Evolutionary conservation across 2,329 filamentous ascomycete genomes (phyloP).

Genomic region (Diaporthe aspalathi): DNA sequence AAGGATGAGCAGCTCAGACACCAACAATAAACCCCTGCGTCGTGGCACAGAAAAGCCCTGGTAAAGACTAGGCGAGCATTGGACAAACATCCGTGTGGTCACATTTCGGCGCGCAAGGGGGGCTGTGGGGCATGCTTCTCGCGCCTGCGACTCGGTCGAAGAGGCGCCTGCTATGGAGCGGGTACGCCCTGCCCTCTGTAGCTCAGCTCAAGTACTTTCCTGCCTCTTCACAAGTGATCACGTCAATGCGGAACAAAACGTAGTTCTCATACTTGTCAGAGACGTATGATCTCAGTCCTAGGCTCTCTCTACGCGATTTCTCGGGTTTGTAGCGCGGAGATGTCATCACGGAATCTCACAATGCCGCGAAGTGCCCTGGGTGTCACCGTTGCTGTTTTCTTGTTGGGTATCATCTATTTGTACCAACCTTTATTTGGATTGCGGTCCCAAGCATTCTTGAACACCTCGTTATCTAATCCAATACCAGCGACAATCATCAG

Average conservation of each 20-base stretch:
- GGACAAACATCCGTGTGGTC: not conserved
- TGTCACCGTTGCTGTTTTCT: not conserved
- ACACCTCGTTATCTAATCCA: not conserved
- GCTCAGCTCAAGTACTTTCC: too few species aligned
- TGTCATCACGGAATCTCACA: not conserved
- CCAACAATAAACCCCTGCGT: not conserved
- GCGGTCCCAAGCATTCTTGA: not conserved
- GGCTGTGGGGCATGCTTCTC: not conserved
- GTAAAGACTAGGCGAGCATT: not conserved
- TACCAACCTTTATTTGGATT: conserved; percentile 1
- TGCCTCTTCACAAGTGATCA: not conserved
- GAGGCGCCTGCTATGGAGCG: not conserved
- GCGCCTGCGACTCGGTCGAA: not conserved
- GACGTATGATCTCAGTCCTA: not conserved
- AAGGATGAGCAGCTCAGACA: not conserved
- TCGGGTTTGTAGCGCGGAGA: not conserved
- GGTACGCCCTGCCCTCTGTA: not conserved
- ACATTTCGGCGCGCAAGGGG: not conserved
- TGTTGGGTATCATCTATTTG: conserved; percentile 3
- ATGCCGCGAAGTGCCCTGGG: not conserved
- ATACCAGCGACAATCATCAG: not conserved
- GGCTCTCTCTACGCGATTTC: too few species aligned
- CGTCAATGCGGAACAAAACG: not conserved
- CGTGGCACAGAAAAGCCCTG: not conserved
- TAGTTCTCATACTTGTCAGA: not conserved